Conservation (phyloP, 352 stramenopile species). For the Phytophthora sansomeana region DNA sequence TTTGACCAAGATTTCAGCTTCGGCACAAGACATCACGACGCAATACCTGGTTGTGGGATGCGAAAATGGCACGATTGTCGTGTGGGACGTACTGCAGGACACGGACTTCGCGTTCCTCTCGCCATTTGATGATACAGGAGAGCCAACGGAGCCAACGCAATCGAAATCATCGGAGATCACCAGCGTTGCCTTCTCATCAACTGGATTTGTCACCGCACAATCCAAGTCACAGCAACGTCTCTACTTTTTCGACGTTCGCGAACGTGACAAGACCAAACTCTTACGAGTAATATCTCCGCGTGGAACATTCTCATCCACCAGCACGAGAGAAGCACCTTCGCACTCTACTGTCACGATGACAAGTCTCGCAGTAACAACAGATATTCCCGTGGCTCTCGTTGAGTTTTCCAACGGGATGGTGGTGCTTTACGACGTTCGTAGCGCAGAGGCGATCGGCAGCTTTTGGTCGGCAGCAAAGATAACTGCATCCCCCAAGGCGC, state of each 20-base stretch:
- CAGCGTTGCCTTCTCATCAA: slow-evolving; percentile 29
- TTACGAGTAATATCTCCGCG: slow-evolving; percentile 43
- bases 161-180: slow-evolving; percentile 5
- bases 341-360: slow-evolving; percentile 25
- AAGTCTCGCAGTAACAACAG: slow-evolving; percentile 26
- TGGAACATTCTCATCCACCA: slow-evolving; percentile 10
- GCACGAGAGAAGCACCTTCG: neutral
- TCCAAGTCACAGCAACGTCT: slow-evolving; percentile 46
- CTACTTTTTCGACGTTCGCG: slow-evolving; percentile 53
- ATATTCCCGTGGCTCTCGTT: slow-evolving; percentile 51
- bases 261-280: slow-evolving; percentile 33
- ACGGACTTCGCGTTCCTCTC: slow-evolving; percentile 47
- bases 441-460: slow-evolving; percentile 50
- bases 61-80: slow-evolving; percentile 49
- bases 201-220: slow-evolving; percentile 44
- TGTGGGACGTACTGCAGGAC: slow-evolving; percentile 68
- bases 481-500: neutral
- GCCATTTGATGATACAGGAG: neutral
- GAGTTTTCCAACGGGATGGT: slow-evolving; percentile 56
- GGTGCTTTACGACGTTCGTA: slow-evolving; percentile 58
- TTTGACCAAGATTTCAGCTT: slow-evolving; percentile 47
- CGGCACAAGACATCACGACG: slow-evolving; percentile 49
- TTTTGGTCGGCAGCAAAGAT: slow-evolving; percentile 23
- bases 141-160: neutral
- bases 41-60: slow-evolving; percentile 58